These are phyloP conservation scores for Penicillium coffeae DNA, from an alignment of 495 filamentous ascomycete species.

Conservation along the genomic window DNA sequence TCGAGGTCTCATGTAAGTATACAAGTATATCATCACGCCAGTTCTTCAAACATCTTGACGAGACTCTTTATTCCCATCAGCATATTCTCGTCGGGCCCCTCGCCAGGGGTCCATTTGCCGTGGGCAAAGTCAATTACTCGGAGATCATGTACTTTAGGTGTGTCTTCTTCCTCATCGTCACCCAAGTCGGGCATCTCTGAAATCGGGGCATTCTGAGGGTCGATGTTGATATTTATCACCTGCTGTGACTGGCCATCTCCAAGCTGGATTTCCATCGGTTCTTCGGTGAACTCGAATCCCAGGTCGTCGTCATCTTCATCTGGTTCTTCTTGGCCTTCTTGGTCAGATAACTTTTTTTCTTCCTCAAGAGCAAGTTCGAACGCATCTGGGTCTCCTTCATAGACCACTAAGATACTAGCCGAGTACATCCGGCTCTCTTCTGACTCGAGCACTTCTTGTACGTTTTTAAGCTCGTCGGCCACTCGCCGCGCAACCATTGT, in stretches of 20 bases:
- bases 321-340: constrained; percentile 19
- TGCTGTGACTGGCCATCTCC: constrained; percentile 26
- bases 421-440: constrained; percentile 94
- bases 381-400: constrained; percentile 77
- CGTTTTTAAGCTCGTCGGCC: constrained; percentile 58
- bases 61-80: constrained; percentile 73
- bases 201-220: constrained; percentile 21
- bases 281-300: constrained; percentile 49
- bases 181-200: constrained; percentile 38
- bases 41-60: constrained; percentile 62
- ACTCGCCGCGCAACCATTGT: constrained; percentile 60
- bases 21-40: constrained; percentile 34
- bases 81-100: constrained; percentile 84
- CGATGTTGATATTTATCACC: constrained; percentile 40
- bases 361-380: constrained; percentile 64
- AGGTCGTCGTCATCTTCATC: constrained; percentile 48
- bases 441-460: constrained; percentile 61
- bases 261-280: constrained; percentile 28
- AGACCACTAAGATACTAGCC: constrained; percentile 82
- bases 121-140: constrained; percentile 98
- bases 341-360: constrained; percentile 42
- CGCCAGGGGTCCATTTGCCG: constrained; percentile 77
- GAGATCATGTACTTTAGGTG: constrained; percentile 71
- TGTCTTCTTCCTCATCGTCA: constrained; percentile 61
- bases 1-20: constrained; percentile 5